Evolutionary conservation across 1,284 basidiomycete species (phyloP).

Genomic region (Tranzscheliella williamsii): DNA sequence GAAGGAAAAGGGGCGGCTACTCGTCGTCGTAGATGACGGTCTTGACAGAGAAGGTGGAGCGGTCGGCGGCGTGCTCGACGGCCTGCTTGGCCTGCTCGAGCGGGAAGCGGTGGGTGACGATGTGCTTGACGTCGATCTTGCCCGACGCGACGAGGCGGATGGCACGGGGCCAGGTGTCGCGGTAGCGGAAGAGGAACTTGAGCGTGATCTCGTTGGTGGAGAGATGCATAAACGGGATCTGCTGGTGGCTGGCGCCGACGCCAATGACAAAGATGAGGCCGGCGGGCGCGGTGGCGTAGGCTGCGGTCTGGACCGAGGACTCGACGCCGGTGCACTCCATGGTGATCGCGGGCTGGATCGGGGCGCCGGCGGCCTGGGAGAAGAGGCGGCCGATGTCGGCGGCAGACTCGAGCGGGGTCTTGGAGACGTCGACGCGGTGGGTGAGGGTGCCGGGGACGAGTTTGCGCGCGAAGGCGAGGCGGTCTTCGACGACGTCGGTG

Average conservation of each 20-base stretch:
- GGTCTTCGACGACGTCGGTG: conserved; percentile 65
- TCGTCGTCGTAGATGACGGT: conserved; percentile 52
- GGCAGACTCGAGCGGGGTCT: conserved; percentile 29
- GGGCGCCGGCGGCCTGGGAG: conserved; percentile 36
- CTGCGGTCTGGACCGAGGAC: conserved; percentile 77
- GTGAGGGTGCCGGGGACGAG: conserved; percentile 64
- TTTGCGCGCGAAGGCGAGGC: conserved; percentile 65
- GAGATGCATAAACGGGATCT: conserved; percentile 64
- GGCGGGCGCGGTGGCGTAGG: conserved; percentile 63
- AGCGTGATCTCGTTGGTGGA: conserved; percentile 66
- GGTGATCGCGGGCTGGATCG: conserved; percentile 36
- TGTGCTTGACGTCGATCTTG: conserved; percentile 80
- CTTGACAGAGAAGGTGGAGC: conserved; percentile 63
- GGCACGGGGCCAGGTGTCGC: conserved; percentile 73
- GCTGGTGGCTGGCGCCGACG: conserved; percentile 62
- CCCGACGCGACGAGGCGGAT: conserved; percentile 78
- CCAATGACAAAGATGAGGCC: conserved; percentile 66
- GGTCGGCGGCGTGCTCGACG: conserved; percentile 75
- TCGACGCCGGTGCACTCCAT: conserved; percentile 87
- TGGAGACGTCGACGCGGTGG: conserved; percentile 33
- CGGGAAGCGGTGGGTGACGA: conserved; percentile 81
- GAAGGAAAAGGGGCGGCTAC: conserved; percentile 1
- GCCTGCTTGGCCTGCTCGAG: conserved; percentile 77
- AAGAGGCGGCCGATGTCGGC: conserved; percentile 47
- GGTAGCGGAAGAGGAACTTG: conserved; percentile 63